These are phyloP conservation scores for Zygnema circumcarinatum DNA, from an alignment of 139 green algal genomes.

Conservation along the genomic window DNA sequence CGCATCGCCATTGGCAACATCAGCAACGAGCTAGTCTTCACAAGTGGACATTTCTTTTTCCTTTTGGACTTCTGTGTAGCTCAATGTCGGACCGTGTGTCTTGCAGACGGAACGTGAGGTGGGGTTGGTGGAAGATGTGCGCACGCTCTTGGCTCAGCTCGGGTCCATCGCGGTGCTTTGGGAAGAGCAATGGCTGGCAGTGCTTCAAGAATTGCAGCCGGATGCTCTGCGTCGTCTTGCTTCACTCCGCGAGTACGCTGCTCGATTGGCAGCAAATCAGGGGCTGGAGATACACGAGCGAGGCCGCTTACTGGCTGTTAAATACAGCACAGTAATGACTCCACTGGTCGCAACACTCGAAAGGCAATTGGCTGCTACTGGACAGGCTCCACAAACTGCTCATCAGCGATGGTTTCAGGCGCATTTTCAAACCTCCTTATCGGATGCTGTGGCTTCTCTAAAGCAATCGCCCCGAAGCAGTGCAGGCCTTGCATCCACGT, in stretches of 20 bases:
- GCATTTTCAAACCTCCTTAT: background rate
- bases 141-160: background rate
- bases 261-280: background rate
- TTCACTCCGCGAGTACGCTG: background rate
- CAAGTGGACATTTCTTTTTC: background rate
- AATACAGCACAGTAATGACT: background rate
- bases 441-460: conserved; percentile 1
- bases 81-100: background rate
- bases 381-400: background rate
- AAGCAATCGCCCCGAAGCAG: background rate
- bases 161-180: conserved; percentile 9
- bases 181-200: conserved; percentile 5
- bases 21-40: too few relatives aligned
- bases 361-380: background rate
- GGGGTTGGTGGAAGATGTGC: background rate
- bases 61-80: background rate
- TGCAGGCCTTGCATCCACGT: background rate
- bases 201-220: conserved; percentile 7
- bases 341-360: background rate
- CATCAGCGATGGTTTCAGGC: conserved; percentile 28
- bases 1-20: too few relatives aligned
- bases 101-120: background rate
- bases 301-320: background rate
- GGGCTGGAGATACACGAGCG: background rate
- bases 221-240: background rate